Evolutionary conservation across 306 rosid species (phyloP), one percentile per base, ranked within the genome.

Genomic region (Spatholobus suberectus): DNA sequence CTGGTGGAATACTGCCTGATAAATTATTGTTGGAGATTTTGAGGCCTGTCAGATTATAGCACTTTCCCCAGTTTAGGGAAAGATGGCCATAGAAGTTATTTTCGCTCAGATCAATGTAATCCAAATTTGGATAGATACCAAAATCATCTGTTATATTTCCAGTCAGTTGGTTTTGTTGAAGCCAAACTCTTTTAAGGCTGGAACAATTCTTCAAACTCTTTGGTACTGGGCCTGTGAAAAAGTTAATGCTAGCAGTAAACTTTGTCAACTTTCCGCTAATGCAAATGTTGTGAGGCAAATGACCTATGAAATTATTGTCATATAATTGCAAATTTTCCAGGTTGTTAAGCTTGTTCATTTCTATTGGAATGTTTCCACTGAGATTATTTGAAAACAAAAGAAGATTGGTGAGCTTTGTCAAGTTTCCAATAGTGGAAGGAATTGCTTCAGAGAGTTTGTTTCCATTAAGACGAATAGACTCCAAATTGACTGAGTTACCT

Each of bases 71-170:
- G 0, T 15, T 32, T 0, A 54, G 68, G 5, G 86, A 82, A 29
- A 82, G 54, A 15, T 76, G 71, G n/a, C 86, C 86, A 67, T 76
- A 68, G 24, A 82, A 82, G 1, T 76, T 57, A 43, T 82, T 82
- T 49, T 61, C 35, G 21, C 89, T 83, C 11, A 85, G 24, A 6
- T 27, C 38, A 8, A 77, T 75, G 49, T 32, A 81, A 5, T 10
- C 0, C 75, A 86, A 55, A 24, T 32, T 5, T 10, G 82, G 85
- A 78, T 81, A 83, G 6, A 59, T 47, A 4, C 86, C 84, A 52
- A 81, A 75, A 49, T 29, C 79, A 3, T 85, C 43, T n/a, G 80
- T 10, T 51, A 88, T 67, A 44, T 88, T 54, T 68, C 82, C 88
- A 26, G 21, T 14, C 0, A 86, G 1, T 4, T 81, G 86, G 72